phyloP scores from a whole-genome alignment of 2,329 filamentous ascomycete genomes.

The Zopfia rhizophila region DNA sequence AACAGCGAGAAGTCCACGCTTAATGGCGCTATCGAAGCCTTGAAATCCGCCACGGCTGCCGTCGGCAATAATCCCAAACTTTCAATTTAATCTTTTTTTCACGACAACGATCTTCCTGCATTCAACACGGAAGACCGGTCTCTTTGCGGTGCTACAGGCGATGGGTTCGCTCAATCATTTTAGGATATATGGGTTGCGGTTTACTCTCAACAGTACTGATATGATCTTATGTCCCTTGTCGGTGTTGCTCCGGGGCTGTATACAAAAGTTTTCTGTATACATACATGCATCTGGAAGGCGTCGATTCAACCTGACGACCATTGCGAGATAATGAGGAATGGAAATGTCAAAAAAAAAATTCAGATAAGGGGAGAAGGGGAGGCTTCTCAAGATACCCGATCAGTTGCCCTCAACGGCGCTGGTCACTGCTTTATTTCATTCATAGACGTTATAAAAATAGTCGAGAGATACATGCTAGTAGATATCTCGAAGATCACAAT shows the following conservation, averaged over 20 bases:
- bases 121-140: slow-evolving; percentile 46
- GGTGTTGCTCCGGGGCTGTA: neutral
- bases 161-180: slow-evolving; percentile 3
- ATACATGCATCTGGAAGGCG: slow-evolving; percentile 45
- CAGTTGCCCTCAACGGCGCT: slow-evolving; percentile 20
- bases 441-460: no score
- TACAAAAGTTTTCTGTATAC: slow-evolving; percentile 14
- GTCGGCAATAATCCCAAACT: slow-evolving; percentile 41
- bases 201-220: slow-evolving; percentile 36
- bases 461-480: no score
- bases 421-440: slow-evolving; percentile 2
- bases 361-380: slow-evolving; percentile 1
- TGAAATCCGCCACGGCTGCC: slow-evolving; percentile 40
- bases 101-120: slow-evolving; percentile 35
- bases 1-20: slow-evolving; percentile 27
- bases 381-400: slow-evolving; percentile 19
- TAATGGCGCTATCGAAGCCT: slow-evolving; percentile 32
- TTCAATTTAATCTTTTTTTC: slow-evolving; percentile 31
- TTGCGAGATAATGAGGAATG: slow-evolving; percentile 35
- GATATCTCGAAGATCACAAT: no score
- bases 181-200: slow-evolving; percentile 3
- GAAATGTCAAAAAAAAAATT: slow-evolving; percentile 1
- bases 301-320: slow-evolving; percentile 54
- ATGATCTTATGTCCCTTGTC: slow-evolving; percentile 14
- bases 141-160: slow-evolving; percentile 24